Evolutionary conservation across 768 basidiomycete genomes (phyloP), one percentile per base, ranked within the genome.

Genomic region (Coprinellus aureogranulatus): DNA sequence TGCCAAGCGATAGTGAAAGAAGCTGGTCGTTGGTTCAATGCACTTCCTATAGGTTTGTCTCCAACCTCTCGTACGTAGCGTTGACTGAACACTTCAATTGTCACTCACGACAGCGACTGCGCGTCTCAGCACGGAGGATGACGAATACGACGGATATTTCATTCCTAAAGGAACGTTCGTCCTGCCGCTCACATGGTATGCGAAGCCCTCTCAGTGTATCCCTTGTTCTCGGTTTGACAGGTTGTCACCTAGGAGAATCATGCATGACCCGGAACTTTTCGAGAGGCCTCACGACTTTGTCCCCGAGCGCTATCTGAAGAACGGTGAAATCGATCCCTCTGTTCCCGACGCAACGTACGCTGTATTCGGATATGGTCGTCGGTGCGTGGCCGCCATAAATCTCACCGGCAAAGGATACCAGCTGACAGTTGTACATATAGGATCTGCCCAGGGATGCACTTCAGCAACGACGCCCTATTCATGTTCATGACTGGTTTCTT

Each of bases 361-460:
- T 27, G 66, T 65, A 28, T 75, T 73, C 55, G 71, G 73, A n/a
- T 72, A 66, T 61, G 74, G 74, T n/a, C 42, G 49, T 34, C 53
- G 67, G 50, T 41, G 10, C 31, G 56, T 59, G 14, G 34, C 14
- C 34, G 8, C 34, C 8, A 6, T 34, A 34, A 14, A 34, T 14
- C 34, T 34, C 14, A 6, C 14, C 34, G 6, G 34, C 6, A 6
- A 34, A 6, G 34, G 34, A 14, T 14, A n/a, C n/a, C n/a, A n/a
- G n/a, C 34, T 34, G 34, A 34, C 14, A 34, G 8, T 34, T 6
- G 34, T 34, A n/a, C n/a, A n/a, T n/a, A n/a, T 25, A 68, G 69
- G 40, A 66, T 68, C 25, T 70, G 66, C 27, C 65, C 69, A 20
- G 69, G 68, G 20, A 59, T 64, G 41, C 50, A 65, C 48, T 58